phyloP scores from a whole-genome alignment of 495 filamentous ascomycete species.

The Cryomyces minteri region DNA sequence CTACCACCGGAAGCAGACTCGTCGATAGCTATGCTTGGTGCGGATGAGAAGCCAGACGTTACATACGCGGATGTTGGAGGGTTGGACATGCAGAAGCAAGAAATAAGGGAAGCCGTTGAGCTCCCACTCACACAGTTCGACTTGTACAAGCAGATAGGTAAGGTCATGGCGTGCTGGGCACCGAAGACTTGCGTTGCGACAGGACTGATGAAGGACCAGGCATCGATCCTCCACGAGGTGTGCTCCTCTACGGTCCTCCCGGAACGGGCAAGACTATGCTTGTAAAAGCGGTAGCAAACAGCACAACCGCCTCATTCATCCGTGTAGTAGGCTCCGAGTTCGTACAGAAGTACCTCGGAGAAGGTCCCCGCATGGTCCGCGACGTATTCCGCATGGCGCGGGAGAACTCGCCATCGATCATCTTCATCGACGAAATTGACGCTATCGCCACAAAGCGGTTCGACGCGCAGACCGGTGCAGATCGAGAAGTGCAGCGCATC shows the following conservation, averaged over 20 bases:
- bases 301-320: slow-evolving; percentile 95
- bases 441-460: slow-evolving; percentile 98
- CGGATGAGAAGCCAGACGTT: slow-evolving; percentile 94
- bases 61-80: slow-evolving; percentile 97
- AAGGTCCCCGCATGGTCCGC: slow-evolving; percentile 95
- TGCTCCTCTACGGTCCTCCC: slow-evolving; percentile 87
- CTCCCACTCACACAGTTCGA: slow-evolving; percentile 92
- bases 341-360: slow-evolving; percentile 95
- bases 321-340: slow-evolving; percentile 96
- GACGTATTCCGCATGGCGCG: slow-evolving; percentile 99
- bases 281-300: slow-evolving; percentile 95
- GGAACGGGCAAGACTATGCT: slow-evolving; percentile 99
- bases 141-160: slow-evolving; percentile 89
- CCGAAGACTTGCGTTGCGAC: background rate
- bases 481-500: slow-evolving; percentile 96
- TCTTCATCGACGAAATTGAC: slow-evolving; percentile 99
- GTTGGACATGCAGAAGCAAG: slow-evolving; percentile 98
- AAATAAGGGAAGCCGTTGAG: slow-evolving; percentile 95
- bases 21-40: slow-evolving; percentile 93
- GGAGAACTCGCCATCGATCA: slow-evolving; percentile 94
- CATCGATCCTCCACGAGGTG: slow-evolving; percentile 93
- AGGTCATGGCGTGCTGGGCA: slow-evolving; percentile 3
- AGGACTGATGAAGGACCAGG: slow-evolving; percentile 28
- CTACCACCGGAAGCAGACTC: slow-evolving; percentile 95
- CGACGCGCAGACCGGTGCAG: slow-evolving; percentile 92